Evolutionary conservation across 129 eudicot genomes (phyloP), one percentile per base, ranked within the genome.

Genomic region (Arctium lappa): DNA sequence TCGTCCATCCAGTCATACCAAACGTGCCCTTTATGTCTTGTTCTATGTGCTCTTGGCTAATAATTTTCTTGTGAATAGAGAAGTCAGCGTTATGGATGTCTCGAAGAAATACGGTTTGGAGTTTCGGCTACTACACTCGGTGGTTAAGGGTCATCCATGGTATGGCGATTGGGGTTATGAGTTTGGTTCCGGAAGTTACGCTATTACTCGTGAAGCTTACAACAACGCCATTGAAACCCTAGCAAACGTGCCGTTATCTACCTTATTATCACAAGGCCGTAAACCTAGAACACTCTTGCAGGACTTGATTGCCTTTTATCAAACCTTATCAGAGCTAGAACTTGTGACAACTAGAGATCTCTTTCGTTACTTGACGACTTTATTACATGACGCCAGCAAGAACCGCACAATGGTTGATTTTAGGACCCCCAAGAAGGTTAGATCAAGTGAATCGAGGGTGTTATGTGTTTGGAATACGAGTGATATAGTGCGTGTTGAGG

Each of bases 121-220:
- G 78, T 88, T 91, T 82, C 90, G 99, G 12, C 86, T 95, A 48
- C 97, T 93, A 44, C 93, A 95, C 72, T 93, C 99, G 8, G 85
- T 93, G 11, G 69, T 80, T n/a, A 88, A 86, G 62, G 99, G 97
- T 44, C 90, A 82, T 75, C 88, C 99, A 10, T 95, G 99, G 99
- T 95, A 95, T 80, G 99, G 97, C 27, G 90, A 93, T 22, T 95
- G 99, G 99, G 99, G 97, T 62, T 95, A 95, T 29, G 89, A 90
- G 80, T 95, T 95, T 88, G 97, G 99, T 31, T 76, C 94, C 29
- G 99, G 99, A 50, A 95, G 97, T 79, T 95, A 89, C 75, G 95
- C 82, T n/a, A 85, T 95, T 72, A 87, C 97, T 63, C 86, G 71
- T 63, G 97, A 91, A 40, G 86, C 88, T 42, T 93, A 95, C 78